A percentile compares a stretch with the other conserved stretches of the same genome.
Evolutionary conservation across 1,139 yeast species (phyloP).

Genomic region (Pichia sp.): DNA sequence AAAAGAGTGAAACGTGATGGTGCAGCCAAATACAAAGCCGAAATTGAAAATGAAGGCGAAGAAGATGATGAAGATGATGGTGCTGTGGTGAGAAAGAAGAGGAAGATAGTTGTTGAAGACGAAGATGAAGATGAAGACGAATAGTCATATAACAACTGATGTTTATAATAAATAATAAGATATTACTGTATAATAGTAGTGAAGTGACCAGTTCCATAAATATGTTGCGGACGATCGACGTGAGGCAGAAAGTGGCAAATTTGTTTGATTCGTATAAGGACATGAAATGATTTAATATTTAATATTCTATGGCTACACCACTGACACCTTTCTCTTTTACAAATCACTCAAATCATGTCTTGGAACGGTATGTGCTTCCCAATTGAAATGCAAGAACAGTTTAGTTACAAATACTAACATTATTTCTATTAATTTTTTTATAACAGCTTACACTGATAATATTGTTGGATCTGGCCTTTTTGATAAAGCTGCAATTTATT

Average conservation of each 20-base stretch:
- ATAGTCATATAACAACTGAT: not conserved
- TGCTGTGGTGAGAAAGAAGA: constrained; percentile 39
- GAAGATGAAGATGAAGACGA: constrained; percentile 39
- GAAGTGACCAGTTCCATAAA: not conserved
- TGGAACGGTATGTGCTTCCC: constrained; percentile 32
- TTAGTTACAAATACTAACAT: constrained; percentile 25
- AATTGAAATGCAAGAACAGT: not conserved
- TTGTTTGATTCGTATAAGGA: not conserved
- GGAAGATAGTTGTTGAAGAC: constrained; percentile 57
- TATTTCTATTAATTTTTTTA: constrained; percentile 18
- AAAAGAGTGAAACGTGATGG: constrained; percentile 33
- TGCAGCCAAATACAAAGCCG: constrained; percentile 20
- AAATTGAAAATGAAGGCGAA: constrained; percentile 25
- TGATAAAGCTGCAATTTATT: constrained; percentile 88
- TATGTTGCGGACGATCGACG: not conserved
- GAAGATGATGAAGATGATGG: constrained; percentile 39
- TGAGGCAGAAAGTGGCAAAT: not conserved
- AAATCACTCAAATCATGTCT: constrained; percentile 24
- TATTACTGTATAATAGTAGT: not conserved
- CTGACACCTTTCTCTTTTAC: not conserved
- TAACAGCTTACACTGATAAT: constrained; percentile 87
- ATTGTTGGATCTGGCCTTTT: constrained; percentile 78
- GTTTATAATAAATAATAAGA: not conserved
- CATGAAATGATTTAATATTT: not conserved
- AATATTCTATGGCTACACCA: not conserved